A percentile compares a stretch with the other conserved stretches of the same genome.
phyloP scores from a whole-genome alignment of 2,329 filamentous ascomycete genomes.

The Nemania diffusa region DNA sequence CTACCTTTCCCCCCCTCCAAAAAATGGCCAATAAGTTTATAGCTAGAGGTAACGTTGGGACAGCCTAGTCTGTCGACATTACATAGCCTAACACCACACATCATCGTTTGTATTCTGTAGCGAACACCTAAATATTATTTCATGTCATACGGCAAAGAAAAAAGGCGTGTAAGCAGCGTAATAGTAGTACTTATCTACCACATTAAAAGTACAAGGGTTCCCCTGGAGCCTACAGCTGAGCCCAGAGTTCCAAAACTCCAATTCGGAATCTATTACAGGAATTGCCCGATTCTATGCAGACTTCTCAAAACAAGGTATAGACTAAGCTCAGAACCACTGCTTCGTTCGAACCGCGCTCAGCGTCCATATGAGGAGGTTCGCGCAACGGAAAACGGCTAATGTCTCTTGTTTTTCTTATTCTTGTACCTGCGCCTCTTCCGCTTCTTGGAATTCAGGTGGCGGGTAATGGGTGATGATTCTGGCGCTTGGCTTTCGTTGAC shows the following conservation, averaged over 20 bases:
- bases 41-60: too few species aligned
- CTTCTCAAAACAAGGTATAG: not conserved
- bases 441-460: not conserved
- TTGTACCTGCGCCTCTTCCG: not conserved
- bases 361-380: not conserved
- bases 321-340: not conserved
- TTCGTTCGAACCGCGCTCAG: not conserved
- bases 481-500: not conserved
- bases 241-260: not conserved
- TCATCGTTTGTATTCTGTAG: too few species aligned
- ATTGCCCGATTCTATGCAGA: not conserved
- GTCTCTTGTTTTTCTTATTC: not conserved
- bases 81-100: too few species aligned
- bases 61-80: too few species aligned
- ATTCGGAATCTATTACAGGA: not conserved
- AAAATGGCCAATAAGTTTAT: too few species aligned
- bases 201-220: not conserved
- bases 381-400: not conserved
- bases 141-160: not conserved
- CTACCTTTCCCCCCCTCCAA: too few species aligned
- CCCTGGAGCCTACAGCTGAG: not conserved
- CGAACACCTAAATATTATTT: too few species aligned
- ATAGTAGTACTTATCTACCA: not conserved
- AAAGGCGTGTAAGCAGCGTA: not conserved
- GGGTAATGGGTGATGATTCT: not conserved